Conservation (phyloP, 2,329 filamentous ascomycete genomes). For the Penicillium aurantiogriseum region DNA sequence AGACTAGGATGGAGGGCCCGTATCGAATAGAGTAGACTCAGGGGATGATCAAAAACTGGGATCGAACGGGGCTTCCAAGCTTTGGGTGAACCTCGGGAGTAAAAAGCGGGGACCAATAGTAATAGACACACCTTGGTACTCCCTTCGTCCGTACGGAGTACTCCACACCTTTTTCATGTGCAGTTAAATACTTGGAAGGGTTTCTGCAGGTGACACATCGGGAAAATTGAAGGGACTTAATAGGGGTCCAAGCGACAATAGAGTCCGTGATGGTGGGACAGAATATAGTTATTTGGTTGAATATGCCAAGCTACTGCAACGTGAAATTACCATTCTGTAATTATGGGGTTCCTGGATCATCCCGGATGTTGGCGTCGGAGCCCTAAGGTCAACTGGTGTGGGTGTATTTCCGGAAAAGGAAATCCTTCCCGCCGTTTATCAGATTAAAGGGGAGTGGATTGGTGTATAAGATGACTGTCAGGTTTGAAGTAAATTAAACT, state of each 20-base stretch:
- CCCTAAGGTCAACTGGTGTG: conserved; percentile 6
- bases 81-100: not conserved
- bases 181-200: not conserved
- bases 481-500: not conserved
- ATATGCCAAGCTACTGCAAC: not conserved
- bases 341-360: not conserved
- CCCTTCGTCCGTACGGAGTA: not conserved
- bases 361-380: conserved; percentile 6
- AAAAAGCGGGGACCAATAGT: not conserved
- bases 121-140: not conserved
- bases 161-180: not conserved
- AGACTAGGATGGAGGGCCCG: conserved; percentile 4
- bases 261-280: not conserved
- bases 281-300: not conserved
- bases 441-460: not conserved
- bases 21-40: conserved; percentile 12
- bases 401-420: not conserved
- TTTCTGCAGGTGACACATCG: not conserved
- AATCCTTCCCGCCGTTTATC: not conserved
- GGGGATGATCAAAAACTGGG: conserved; percentile 4
- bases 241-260: not conserved
- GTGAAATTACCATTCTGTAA: not conserved
- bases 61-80: not conserved
- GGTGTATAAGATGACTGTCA: not conserved
- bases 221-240: not conserved